Evolutionary conservation across 768 basidiomycete genomes (phyloP).

Genomic region (Collybiopsis luxurians): DNA sequence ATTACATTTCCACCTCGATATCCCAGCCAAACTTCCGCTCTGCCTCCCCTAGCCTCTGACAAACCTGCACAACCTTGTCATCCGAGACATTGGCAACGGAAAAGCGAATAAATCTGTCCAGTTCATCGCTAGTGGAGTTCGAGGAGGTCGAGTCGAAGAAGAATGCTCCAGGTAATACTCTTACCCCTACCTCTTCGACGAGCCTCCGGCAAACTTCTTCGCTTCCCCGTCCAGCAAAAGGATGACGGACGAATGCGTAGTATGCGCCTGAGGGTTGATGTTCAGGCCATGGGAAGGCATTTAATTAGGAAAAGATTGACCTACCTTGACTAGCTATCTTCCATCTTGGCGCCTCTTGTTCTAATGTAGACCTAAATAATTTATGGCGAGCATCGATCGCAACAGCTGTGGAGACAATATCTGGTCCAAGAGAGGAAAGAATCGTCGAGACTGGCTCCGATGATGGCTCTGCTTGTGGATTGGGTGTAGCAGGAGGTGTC

Average conservation of each 20-base stretch:
- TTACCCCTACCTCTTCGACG: conserved; percentile 60
- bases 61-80: conserved; percentile 49
- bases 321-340: neutral
- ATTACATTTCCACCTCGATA: neutral
- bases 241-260: conserved; percentile 75
- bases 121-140: conserved; percentile 28
- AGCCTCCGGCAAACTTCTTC: conserved; percentile 55
- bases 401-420: conserved; percentile 48
- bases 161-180: conserved; percentile 65
- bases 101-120: conserved; percentile 70
- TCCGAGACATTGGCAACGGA: conserved; percentile 82
- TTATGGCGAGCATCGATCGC: conserved; percentile 50
- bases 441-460: conserved; percentile 20
- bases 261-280: conserved; percentile 70
- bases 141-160: conserved; percentile 33
- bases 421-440: conserved; percentile 48
- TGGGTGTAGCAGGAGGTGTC: neutral
- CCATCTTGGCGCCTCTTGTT: neutral
- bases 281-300: conserved; percentile 24
- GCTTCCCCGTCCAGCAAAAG: conserved; percentile 42
- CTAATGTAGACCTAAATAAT: conserved; percentile 41
- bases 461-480: neutral
- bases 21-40: conserved; percentile 12
- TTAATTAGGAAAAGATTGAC: neutral
- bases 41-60: conserved; percentile 45